Conservation (phyloP, 257 asterid species). For the Jasminum sambac region DNA sequence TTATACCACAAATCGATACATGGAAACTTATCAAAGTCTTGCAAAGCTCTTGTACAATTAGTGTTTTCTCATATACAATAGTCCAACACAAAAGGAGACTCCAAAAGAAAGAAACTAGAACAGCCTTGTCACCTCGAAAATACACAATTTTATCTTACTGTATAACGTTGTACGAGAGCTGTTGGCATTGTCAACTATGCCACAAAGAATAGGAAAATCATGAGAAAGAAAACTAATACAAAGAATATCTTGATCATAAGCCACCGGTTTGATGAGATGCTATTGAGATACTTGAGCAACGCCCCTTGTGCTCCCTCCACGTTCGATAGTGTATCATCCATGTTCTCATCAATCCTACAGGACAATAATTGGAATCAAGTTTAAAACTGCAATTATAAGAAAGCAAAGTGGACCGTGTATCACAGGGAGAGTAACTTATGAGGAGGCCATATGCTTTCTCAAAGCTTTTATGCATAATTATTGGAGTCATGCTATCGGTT, state of each 20-base stretch:
- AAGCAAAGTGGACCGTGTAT: background rate
- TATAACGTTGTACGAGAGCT: background rate
- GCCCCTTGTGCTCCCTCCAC: constrained; percentile 97
- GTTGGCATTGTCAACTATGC: constrained; percentile 37
- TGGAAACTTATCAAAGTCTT: background rate
- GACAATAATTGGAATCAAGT: constrained; percentile 17
- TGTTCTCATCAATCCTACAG: constrained; percentile 86
- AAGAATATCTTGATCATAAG: constrained; percentile 94
- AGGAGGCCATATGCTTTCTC: background rate
- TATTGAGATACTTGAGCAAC: constrained; percentile 81
- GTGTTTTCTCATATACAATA: constrained; percentile 22
- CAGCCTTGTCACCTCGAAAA: constrained; percentile 8
- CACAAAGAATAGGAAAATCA: constrained; percentile 91
- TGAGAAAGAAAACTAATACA: constrained; percentile 83
- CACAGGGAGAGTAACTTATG: background rate
- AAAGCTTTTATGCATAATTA: background rate
- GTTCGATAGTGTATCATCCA: constrained; percentile 78
- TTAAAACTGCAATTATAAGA: constrained; percentile 6
- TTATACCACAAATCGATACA: constrained; percentile 20
- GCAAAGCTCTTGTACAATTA: constrained; percentile 6
- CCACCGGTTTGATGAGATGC: constrained; percentile 98
- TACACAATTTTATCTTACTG: constrained; percentile 27
- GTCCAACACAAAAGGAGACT: constrained; percentile 14
- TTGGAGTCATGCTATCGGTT: too few relatives aligned
- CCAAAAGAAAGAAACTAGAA: constrained; percentile 2